Evolutionary conservation across 257 asterid genomes (phyloP).

Genomic region (Solanum neorickii): DNA sequence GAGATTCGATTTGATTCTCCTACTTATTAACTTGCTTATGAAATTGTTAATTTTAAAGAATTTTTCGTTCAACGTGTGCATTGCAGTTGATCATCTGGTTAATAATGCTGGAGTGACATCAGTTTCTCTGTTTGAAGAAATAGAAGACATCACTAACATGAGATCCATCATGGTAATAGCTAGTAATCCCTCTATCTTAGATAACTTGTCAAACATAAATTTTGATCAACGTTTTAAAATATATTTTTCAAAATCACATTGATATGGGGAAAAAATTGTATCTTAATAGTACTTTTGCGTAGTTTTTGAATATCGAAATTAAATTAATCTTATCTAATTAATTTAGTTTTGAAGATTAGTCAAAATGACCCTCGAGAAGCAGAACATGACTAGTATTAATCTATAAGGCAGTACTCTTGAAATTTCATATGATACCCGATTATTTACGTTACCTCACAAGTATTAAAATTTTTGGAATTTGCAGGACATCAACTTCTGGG

Average conservation of each 20-base stretch:
- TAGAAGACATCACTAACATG: conserved; percentile 26
- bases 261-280: no score
- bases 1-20: not conserved
- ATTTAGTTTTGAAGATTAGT: not conserved
- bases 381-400: not conserved
- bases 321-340: not conserved
- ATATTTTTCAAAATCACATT: not conserved
- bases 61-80: not conserved
- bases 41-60: not conserved
- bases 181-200: not conserved
- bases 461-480: not conserved
- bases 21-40: not conserved
- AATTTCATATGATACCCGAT: not conserved
- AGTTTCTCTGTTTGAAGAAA: conserved; percentile 47
- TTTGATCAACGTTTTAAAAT: not conserved
- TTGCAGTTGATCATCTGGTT: conserved; percentile 68
- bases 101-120: conserved; percentile 53
- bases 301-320: no score
- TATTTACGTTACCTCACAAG: not conserved
- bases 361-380: not conserved
- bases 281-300: not conserved
- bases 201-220: not conserved
- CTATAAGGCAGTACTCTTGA: not conserved
- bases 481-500: conserved; percentile 88
- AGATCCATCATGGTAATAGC: conserved; percentile 33